These are phyloP conservation scores for Cercospora brassicicola DNA, from an alignment of 2,329 filamentous ascomycete genomes.

Conservation along the genomic window DNA sequence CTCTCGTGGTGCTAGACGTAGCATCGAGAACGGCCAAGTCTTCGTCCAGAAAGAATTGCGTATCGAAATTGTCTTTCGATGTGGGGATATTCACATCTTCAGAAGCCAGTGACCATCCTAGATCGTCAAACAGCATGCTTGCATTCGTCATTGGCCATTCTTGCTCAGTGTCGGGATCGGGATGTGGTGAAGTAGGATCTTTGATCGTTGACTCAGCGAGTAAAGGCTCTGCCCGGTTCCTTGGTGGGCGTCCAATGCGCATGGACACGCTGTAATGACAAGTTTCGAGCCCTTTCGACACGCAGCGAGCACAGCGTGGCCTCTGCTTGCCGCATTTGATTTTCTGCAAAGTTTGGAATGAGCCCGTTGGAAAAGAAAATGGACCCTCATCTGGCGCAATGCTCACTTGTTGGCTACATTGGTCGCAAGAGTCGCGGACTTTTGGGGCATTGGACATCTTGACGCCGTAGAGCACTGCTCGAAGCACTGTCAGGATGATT, in stretches of 20 bases:
- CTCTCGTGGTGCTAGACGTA: neutral
- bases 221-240: neutral
- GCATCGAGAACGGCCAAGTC: neutral
- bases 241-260: constrained; percentile 13
- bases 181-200: neutral
- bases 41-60: neutral
- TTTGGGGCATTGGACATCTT: neutral
- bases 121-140: neutral
- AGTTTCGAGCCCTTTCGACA: constrained; percentile 9
- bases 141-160: neutral
- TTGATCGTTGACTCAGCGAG: neutral
- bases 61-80: neutral
- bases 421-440: constrained; percentile 6
- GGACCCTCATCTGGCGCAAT: neutral
- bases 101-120: neutral
- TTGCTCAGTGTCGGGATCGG: neutral
- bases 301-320: constrained; percentile 12
- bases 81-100: neutral
- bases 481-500: neutral
- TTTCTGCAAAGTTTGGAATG: neutral
- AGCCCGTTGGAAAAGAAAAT: neutral
- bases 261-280: constrained; percentile 16
- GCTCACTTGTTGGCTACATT: constrained; percentile 11
- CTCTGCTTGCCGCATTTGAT: constrained; percentile 15
- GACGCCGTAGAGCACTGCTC: neutral